Conservation (phyloP, 129 eudicot species). For the Heracleum sosnowskyi region DNA sequence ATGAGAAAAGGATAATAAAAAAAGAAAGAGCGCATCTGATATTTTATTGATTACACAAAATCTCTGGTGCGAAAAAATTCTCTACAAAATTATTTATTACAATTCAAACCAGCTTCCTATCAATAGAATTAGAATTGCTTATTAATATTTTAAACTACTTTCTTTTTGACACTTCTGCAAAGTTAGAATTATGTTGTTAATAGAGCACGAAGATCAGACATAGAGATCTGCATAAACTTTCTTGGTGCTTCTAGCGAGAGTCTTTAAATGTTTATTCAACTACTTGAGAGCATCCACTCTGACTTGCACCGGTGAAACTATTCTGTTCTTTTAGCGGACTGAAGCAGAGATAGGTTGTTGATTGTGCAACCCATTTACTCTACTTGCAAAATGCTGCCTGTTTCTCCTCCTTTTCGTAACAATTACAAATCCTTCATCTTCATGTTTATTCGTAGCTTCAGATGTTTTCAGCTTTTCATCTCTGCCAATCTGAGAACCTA, state of each 20-base stretch:
- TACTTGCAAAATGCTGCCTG: slow-evolving; percentile 55
- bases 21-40: not conserved
- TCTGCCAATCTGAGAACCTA: slow-evolving; percentile 7
- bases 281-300: not conserved
- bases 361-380: slow-evolving; percentile 56
- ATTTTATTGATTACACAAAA: slow-evolving; percentile 34
- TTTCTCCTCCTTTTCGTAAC: slow-evolving; percentile 87
- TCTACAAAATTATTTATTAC: slow-evolving; percentile 20
- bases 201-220: too few species aligned
- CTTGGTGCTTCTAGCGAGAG: not conserved
- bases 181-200: not conserved
- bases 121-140: not conserved
- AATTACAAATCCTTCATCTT: slow-evolving; percentile 87
- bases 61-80: slow-evolving; percentile 21
- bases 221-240: not conserved
- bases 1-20: not conserved
- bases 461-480: slow-evolving; percentile 12
- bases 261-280: not conserved
- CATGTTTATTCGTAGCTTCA: slow-evolving; percentile 24
- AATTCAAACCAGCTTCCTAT: slow-evolving; percentile 8
- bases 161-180: not conserved
- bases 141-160: not conserved
- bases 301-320: not conserved
- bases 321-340: slow-evolving; percentile 40
- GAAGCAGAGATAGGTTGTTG: slow-evolving; percentile 83